Conservation (phyloP, 2,329 filamentous ascomycete species). For the Fusarium sp. region DNA sequence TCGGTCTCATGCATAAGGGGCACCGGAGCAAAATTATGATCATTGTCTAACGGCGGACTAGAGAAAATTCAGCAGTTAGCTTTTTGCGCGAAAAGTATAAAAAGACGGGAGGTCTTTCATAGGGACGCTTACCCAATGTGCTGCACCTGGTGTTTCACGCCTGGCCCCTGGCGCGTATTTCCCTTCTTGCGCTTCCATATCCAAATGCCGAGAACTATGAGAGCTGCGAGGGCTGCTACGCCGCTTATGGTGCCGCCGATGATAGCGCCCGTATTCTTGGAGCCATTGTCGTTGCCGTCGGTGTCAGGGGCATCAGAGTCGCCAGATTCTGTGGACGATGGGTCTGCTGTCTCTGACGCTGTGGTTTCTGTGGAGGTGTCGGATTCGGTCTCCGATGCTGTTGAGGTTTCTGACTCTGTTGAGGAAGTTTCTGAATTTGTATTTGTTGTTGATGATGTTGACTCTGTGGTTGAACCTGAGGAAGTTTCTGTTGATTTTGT, state of each 20-base stretch:
- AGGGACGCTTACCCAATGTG: constrained; percentile 51
- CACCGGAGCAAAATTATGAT: constrained; percentile 42
- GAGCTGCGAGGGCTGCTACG: constrained; percentile 54
- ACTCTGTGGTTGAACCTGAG: not conserved
- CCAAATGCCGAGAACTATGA: constrained; percentile 54
- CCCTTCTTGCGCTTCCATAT: constrained; percentile 54
- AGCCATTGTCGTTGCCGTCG: constrained; percentile 37
- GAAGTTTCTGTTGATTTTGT: constrained; percentile 20
- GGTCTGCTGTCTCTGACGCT: constrained; percentile 31
- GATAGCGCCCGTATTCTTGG: constrained; percentile 57
- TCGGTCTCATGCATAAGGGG: constrained; percentile 40
- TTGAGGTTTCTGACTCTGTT: constrained; percentile 15
- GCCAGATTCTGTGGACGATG: constrained; percentile 29
- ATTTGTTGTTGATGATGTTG: not conserved
- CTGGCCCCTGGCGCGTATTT: constrained; percentile 54
- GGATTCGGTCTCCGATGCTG: constrained; percentile 18
- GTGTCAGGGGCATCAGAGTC: constrained; percentile 40
- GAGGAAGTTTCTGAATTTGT: constrained; percentile 10
- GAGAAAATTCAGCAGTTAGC: constrained; percentile 28
- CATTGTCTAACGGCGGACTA: constrained; percentile 42
- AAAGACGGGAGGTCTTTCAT: not conserved
- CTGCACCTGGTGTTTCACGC: constrained; percentile 47
- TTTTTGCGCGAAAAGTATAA: not conserved
- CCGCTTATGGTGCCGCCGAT: constrained; percentile 64
- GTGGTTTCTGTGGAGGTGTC: constrained; percentile 16